phyloP scores from a whole-genome alignment of 2,329 filamentous ascomycete genomes.

The Fusarium virguliforme region DNA sequence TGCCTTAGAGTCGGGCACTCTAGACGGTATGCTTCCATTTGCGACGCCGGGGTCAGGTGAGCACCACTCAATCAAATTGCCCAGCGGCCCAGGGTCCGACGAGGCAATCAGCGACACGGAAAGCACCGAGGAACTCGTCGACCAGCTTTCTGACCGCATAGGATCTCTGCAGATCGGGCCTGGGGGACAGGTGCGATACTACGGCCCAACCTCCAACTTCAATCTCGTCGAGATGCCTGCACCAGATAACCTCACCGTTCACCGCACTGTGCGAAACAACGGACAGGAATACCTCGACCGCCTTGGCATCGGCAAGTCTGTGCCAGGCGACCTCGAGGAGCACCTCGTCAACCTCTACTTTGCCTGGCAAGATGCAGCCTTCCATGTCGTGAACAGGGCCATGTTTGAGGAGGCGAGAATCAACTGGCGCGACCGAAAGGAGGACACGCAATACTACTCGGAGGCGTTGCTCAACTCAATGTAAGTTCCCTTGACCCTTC shows the following conservation, averaged over 20 bases:
- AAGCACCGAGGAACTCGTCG: slow-evolving; percentile 48
- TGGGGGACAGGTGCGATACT: slow-evolving; percentile 47
- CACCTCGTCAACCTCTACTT: slow-evolving; percentile 45
- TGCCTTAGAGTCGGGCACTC: slow-evolving; percentile 21
- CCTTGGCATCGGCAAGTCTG: slow-evolving; percentile 41
- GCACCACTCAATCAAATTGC: slow-evolving; percentile 24
- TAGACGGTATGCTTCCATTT: slow-evolving; percentile 28
- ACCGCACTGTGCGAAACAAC: slow-evolving; percentile 49
- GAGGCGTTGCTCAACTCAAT: slow-evolving; percentile 51
- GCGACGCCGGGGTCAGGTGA: slow-evolving; percentile 13
- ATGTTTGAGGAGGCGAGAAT: slow-evolving; percentile 41
- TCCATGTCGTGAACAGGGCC: slow-evolving; percentile 47
- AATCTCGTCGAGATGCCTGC: slow-evolving; percentile 48
- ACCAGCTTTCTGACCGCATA: slow-evolving; percentile 50
- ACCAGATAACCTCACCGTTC: slow-evolving; percentile 45
- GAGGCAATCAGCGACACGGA: slow-evolving; percentile 41
- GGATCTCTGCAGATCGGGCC: slow-evolving; percentile 48
- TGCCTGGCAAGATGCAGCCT: slow-evolving; percentile 44
- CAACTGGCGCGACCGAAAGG: slow-evolving; percentile 37
- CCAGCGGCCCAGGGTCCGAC: slow-evolving; percentile 22
- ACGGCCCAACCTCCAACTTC: slow-evolving; percentile 51
- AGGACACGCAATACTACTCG: slow-evolving; percentile 51
- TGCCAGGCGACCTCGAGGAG: slow-evolving; percentile 36
- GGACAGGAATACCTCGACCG: slow-evolving; percentile 49
- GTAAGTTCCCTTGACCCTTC: slow-evolving; percentile 27